Conservation (phyloP, 2,329 filamentous ascomycete species). For the Claviceps fusiformis region DNA sequence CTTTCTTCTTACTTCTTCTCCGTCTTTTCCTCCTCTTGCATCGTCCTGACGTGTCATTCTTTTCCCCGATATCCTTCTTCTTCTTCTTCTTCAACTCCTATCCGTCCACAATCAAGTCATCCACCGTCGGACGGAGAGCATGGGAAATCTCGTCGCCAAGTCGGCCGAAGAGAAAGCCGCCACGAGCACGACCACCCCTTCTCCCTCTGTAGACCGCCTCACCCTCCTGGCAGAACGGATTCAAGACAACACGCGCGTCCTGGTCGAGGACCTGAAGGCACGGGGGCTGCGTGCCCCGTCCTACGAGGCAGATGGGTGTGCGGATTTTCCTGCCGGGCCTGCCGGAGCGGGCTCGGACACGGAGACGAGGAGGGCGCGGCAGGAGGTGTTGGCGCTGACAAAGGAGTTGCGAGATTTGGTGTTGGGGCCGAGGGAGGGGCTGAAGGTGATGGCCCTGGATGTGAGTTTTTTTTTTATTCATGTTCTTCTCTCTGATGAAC, state of each 20-base stretch:
- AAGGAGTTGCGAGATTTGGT: slow-evolving; percentile 12
- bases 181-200: too few species aligned
- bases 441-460: slow-evolving; percentile 16
- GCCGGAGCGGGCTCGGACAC: not conserved
- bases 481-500: too few species aligned
- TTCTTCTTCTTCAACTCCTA: too few species aligned
- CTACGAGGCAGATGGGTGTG: slow-evolving; percentile 7
- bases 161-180: not conserved
- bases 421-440: slow-evolving; percentile 10
- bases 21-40: too few species aligned
- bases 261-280: too few species aligned
- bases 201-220: slow-evolving; percentile 9
- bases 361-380: slow-evolving; percentile 7
- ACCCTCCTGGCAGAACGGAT: slow-evolving; percentile 9
- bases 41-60: too few species aligned
- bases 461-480: slow-evolving; percentile 9
- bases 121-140: too few species aligned
- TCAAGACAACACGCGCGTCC: slow-evolving; percentile 8
- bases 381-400: slow-evolving; percentile 11
- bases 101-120: not conserved
- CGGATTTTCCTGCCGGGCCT: slow-evolving; percentile 8
- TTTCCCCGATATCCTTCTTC: too few species aligned
- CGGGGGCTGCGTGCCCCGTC: slow-evolving; percentile 11
- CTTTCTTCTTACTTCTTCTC: too few species aligned
- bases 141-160: slow-evolving; percentile 1